Percentiles rank a stretch among this genome's conserved stretches.
These are phyloP conservation scores for Moesziomyces antarcticus DNA, from an alignment of 1,284 basidiomycete species.

Conservation along the genomic window DNA sequence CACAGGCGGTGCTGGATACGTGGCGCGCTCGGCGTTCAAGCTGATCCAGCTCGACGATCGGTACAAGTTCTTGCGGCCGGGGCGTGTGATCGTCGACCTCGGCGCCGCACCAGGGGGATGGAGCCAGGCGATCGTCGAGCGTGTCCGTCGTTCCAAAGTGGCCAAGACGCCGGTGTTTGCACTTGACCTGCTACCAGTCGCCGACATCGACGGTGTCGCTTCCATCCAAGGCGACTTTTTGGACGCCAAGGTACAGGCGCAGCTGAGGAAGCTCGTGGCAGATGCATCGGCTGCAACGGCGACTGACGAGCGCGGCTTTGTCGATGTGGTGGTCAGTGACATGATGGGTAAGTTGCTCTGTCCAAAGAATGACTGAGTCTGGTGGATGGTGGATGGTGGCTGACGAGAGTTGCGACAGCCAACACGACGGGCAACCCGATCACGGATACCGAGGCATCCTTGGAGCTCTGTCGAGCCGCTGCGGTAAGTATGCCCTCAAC, in stretches of 20 bases:
- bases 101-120: slow-evolving; percentile 64
- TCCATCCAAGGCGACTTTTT: slow-evolving; percentile 59
- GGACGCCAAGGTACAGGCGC: slow-evolving; percentile 16
- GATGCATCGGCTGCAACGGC: slow-evolving; percentile 37
- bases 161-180: slow-evolving; percentile 34
- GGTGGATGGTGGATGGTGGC: not conserved
- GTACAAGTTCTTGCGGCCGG: slow-evolving; percentile 47
- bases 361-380: not conserved
- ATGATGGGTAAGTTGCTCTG: slow-evolving; percentile 63
- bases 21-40: slow-evolving; percentile 61
- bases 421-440: slow-evolving; percentile 50
- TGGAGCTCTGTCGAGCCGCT: slow-evolving; percentile 41
- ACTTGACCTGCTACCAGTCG: slow-evolving; percentile 50
- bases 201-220: slow-evolving; percentile 21
- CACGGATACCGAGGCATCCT: slow-evolving; percentile 47
- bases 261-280: slow-evolving; percentile 18
- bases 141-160: slow-evolving; percentile 2
- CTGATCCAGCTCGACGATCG: slow-evolving; percentile 54
- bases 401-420: slow-evolving; percentile 9
- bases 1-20: slow-evolving; percentile 18
- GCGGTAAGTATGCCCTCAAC: slow-evolving; percentile 5
- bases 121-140: slow-evolving; percentile 55
- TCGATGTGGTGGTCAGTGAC: slow-evolving; percentile 61
- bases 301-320: slow-evolving; percentile 14
- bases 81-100: slow-evolving; percentile 54